phyloP scores from a whole-genome alignment of 306 rosid genomes.

The Cicer chorassanicum region DNA sequence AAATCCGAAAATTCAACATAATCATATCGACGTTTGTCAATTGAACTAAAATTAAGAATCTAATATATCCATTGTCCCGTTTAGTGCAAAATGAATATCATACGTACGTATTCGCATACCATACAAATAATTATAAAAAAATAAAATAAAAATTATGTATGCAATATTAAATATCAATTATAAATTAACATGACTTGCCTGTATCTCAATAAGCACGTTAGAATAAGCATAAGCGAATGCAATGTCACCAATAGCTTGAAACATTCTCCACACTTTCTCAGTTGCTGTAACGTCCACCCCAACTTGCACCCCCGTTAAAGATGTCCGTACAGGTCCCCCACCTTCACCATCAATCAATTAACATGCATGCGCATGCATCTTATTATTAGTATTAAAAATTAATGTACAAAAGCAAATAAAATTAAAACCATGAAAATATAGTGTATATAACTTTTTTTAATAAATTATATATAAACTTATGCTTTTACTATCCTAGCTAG shows the following conservation, averaged over 20 bases:
- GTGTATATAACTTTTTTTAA: not conserved
- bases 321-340: slow-evolving; percentile 57
- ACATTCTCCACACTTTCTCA: slow-evolving; percentile 77
- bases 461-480: no score
- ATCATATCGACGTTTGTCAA: no score
- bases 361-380: no score
- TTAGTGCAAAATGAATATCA: no score
- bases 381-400: not conserved
- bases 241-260: slow-evolving; percentile 94
- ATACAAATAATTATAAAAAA: not conserved
- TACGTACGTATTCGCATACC: no score
- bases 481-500: no score
- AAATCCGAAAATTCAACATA: no score
- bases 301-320: slow-evolving; percentile 77
- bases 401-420: no score
- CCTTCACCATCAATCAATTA: slow-evolving; percentile 41
- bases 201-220: slow-evolving; percentile 93
- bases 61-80: no score
- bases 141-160: not conserved
- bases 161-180: not conserved
- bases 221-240: slow-evolving; percentile 95
- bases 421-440: not conserved
- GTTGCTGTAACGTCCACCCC: slow-evolving; percentile 85
- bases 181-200: slow-evolving; percentile 53
- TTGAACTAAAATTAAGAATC: no score